A percentile compares a stretch with the other conserved stretches of the same genome.
Conservation (phyloP, 768 basidiomycete species). For the Crassisporium funariophilum region DNA sequence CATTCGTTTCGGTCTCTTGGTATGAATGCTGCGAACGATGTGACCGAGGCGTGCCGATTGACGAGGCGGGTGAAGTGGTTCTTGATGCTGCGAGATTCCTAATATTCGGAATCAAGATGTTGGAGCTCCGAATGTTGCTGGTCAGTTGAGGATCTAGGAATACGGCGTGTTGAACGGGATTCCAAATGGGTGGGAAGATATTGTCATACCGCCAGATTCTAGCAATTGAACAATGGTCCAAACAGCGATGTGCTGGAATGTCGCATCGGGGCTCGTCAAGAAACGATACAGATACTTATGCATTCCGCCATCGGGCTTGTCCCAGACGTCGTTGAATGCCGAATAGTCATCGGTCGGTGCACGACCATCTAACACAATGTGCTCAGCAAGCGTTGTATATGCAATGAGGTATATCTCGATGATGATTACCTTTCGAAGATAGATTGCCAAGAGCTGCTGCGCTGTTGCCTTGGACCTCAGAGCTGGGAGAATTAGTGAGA, state of each 20-base stretch:
- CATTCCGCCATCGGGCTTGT: constrained; percentile 96
- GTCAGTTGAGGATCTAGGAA: constrained; percentile 80
- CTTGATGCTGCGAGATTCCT: constrained; percentile 77
- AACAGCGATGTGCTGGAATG: constrained; percentile 99
- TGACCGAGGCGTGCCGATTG: constrained; percentile 72
- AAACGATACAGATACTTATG: constrained; percentile 94
- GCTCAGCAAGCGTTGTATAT: constrained; percentile 1
- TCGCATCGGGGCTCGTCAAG: constrained; percentile 89
- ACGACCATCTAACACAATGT: constrained; percentile 60
- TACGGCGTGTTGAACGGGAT: not conserved
- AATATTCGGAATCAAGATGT: constrained; percentile 81
- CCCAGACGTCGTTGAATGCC: constrained; percentile 98
- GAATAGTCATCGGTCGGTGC: constrained; percentile 86
- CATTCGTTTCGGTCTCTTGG: constrained; percentile 81
- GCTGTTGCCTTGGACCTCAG: constrained; percentile 98
- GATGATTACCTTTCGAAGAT: constrained; percentile 83
- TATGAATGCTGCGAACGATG: constrained; percentile 75
- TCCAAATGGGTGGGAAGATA: not conserved
- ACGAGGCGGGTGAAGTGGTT: constrained; percentile 69
- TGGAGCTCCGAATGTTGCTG: constrained; percentile 86
- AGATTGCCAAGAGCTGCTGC: constrained; percentile 97
- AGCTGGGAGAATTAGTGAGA: constrained; percentile 91
- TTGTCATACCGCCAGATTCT: constrained; percentile 81
- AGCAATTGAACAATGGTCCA: constrained; percentile 99
- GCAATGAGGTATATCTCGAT: not conserved